Base-by-base conservation (phyloP, 371 early-diverging fungal genomes). In the Mucor ambiguus region DNA sequence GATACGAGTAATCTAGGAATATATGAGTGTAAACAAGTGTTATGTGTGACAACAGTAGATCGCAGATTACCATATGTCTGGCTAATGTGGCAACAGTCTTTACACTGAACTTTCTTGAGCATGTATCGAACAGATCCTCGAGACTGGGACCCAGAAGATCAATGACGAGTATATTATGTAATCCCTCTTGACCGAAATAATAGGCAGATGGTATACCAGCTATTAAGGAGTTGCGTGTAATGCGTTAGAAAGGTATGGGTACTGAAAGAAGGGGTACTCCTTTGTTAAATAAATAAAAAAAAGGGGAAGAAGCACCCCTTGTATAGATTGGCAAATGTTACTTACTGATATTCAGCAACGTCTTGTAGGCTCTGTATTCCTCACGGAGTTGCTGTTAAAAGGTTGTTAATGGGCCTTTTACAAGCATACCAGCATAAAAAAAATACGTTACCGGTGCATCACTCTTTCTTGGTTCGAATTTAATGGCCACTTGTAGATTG, bases 41-140 rank as follows among this genome's bases (percentile, higher is more conserved):
- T 20, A 44, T n/a, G 22, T 46, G 20, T 22, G 24, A 22, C 46
- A 46, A 16, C 52, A 52, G 14, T 28, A 52, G 3, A 14, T 41
- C 41, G 1, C 41, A 41, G 18, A 16, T 22, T 38, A 91, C 91
- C 95, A 99, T 97, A 78, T 93, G 93, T 72, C 95, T 95, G 28
- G 97, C 99, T 41, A 95, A 81, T 93, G 97, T 95, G 65, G 95
- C 93, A 2, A 95, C 92, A 10, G 98, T 97, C 78, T 98, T 96
- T 52, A 93, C 78, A 28, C 87, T 82, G 74, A 99, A 98, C 68
- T 90, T 90, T 64, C 97, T 86, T 32, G 92, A 86, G 72, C 97
- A 96, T 76, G 92, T 85, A 76, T 95, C 96, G 83, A 98, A 99
- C 72, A 97, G 82, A 77, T 98, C 96, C 74, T 99, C 98, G 24